Conservation (phyloP, 2,329 filamentous ascomycete species). For the Huntiella abstrusa region DNA sequence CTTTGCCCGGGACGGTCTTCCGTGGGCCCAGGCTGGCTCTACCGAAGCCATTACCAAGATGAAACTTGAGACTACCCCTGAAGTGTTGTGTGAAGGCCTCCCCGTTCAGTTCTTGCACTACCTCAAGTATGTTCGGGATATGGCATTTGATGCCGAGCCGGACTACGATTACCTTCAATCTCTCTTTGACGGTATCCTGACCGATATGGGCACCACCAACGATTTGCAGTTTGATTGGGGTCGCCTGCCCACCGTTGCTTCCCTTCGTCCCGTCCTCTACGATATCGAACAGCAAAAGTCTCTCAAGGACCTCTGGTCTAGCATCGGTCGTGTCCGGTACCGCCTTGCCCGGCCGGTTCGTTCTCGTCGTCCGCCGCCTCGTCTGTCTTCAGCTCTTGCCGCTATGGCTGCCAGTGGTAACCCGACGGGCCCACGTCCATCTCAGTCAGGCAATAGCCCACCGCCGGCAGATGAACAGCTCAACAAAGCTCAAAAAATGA, state of each 20-base stretch:
- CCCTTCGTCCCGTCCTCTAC: slow-evolving; percentile 8
- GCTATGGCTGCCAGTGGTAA: slow-evolving; percentile 1
- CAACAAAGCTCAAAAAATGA: slow-evolving; percentile 7
- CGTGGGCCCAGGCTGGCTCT: slow-evolving; percentile 3
- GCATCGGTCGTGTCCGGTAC: slow-evolving; percentile 5
- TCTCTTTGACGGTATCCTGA: slow-evolving; percentile 4
- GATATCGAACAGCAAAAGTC: neutral
- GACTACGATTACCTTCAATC: slow-evolving; percentile 9
- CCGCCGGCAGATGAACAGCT: slow-evolving; percentile 9
- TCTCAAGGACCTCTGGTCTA: slow-evolving; percentile 5
- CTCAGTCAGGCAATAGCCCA: neutral
- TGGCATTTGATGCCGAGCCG: slow-evolving; percentile 6
- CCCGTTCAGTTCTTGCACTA: slow-evolving; percentile 8
- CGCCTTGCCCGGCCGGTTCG: slow-evolving; percentile 4
- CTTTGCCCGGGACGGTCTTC: slow-evolving; percentile 8
- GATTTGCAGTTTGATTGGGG: slow-evolving; percentile 8
- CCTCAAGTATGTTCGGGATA: slow-evolving; percentile 6
- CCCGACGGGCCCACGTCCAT: neutral
- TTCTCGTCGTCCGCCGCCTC: neutral
- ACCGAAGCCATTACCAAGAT: slow-evolving; percentile 6
- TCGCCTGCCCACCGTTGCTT: slow-evolving; percentile 1
- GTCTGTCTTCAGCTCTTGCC: neutral
- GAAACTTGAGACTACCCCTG: slow-evolving; percentile 6
- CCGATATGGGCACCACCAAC: slow-evolving; percentile 4
- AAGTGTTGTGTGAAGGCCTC: slow-evolving; percentile 3